Conservation (phyloP, 2,329 filamentous ascomycete species). For the Dothistroma pini region DNA sequence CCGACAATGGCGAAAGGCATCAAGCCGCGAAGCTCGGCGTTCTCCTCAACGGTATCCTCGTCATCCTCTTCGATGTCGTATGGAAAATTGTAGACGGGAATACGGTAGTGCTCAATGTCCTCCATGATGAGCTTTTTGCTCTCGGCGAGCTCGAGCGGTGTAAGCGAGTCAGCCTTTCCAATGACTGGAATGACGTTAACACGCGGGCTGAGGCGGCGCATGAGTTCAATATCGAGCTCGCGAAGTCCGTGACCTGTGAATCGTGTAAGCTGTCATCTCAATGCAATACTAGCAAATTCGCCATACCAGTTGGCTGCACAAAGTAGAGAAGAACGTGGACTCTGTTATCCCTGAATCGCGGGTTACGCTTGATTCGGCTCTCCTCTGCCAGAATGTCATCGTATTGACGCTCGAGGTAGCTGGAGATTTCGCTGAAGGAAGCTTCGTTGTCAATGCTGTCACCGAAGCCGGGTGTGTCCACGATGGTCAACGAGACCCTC, state of each 20-base stretch:
- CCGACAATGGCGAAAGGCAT: conserved; percentile 99
- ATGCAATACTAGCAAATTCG: conserved; percentile 61
- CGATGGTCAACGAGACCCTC: conserved; percentile 95
- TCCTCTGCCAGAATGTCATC: conserved; percentile 99
- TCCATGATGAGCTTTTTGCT: conserved; percentile 99
- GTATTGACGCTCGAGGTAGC: conserved; percentile 98
- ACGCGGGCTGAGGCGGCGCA: conserved; percentile 97
- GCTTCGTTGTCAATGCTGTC: conserved; percentile 97
- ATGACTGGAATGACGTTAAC: conserved; percentile 99
- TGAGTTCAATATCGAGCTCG: conserved; percentile 98
- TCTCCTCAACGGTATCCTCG: conserved; percentile 98
- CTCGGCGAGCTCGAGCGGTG: conserved; percentile 91
- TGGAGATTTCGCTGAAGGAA: conserved; percentile 96
- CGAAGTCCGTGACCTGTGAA: conserved; percentile 63
- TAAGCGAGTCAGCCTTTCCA: conserved; percentile 96
- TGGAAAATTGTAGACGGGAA: conserved; percentile 99
- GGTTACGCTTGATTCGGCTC: conserved; percentile 99
- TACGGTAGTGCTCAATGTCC: conserved; percentile 99
- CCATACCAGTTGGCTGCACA: conserved; percentile 84
- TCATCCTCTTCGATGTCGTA: conserved; percentile 99
- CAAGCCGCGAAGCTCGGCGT: conserved; percentile 90
- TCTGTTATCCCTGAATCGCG: conserved; percentile 97
- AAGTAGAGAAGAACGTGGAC: conserved; percentile 99
- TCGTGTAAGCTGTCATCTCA: conserved; percentile 10
- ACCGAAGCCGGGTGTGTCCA: conserved; percentile 96